Percentiles rank a stretch among this genome's conserved stretches.
These are phyloP conservation scores for Aspergillus flavus DNA, from an alignment of 2,329 filamentous ascomycete genomes.

Conservation along the genomic window DNA sequence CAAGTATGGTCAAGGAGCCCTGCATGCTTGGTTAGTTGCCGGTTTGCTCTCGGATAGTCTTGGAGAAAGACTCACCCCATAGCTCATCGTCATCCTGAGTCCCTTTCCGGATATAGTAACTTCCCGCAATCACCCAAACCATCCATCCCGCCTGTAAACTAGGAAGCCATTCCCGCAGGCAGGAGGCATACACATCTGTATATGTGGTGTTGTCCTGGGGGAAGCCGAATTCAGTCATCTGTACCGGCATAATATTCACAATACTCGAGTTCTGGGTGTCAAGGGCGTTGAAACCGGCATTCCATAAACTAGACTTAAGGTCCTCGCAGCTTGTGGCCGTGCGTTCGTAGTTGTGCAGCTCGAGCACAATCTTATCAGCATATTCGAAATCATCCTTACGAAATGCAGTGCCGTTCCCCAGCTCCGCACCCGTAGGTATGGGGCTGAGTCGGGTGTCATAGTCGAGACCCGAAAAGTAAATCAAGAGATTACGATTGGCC, in stretches of 20 bases:
- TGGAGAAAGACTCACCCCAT: slow-evolving; percentile 44
- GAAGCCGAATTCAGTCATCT: slow-evolving; percentile 53
- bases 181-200: slow-evolving; percentile 54
- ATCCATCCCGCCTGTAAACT: slow-evolving; percentile 57
- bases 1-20: slow-evolving; percentile 59
- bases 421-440: slow-evolving; percentile 36
- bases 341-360: slow-evolving; percentile 54
- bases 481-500: slow-evolving; percentile 48
- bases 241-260: slow-evolving; percentile 43
- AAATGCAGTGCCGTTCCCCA: slow-evolving; percentile 43
- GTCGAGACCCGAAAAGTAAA: slow-evolving; percentile 53
- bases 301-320: slow-evolving; percentile 39
- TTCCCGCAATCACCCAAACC: slow-evolving; percentile 61
- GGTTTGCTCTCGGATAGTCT: not conserved
- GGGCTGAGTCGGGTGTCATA: slow-evolving; percentile 47
- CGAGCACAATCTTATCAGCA: slow-evolving; percentile 50
- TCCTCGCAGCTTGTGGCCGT: slow-evolving; percentile 39
- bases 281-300: slow-evolving; percentile 47
- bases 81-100: slow-evolving; percentile 59
- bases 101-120: slow-evolving; percentile 60
- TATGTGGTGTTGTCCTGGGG: slow-evolving; percentile 52
- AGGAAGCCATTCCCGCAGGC: slow-evolving; percentile 54
- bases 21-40: slow-evolving; percentile 9
- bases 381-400: slow-evolving; percentile 41
- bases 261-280: slow-evolving; percentile 30